These are phyloP conservation scores for Microbotryum intermedium DNA, from an alignment of 1,284 basidiomycete genomes.

Conservation along the genomic window DNA sequence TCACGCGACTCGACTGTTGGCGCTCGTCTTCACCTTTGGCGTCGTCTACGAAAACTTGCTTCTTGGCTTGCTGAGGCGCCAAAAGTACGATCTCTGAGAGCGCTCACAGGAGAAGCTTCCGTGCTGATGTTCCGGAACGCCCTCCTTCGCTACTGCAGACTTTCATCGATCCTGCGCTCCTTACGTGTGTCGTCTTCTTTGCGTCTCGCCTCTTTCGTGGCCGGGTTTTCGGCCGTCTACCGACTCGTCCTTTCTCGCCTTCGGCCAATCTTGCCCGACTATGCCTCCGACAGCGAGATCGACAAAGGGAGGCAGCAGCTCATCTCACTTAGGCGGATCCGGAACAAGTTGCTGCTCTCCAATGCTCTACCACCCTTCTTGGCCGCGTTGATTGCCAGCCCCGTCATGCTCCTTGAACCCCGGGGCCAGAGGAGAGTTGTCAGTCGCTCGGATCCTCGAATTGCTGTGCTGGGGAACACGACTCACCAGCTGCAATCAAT, in stretches of 20 bases:
- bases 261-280: neutral
- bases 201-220: conserved; percentile 1
- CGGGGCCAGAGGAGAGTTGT: neutral
- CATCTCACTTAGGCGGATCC: neutral
- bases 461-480: too few relatives aligned
- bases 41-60: neutral
- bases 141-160: neutral
- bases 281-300: neutral
- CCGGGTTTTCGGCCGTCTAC: conserved; percentile 1
- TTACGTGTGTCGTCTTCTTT: neutral
- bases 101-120: too few relatives aligned
- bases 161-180: neutral
- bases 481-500: too few relatives aligned
- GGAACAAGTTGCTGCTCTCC: neutral
- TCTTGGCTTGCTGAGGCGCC: neutral
- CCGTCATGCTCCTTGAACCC: conserved; percentile 1
- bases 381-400: neutral
- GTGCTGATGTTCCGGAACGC: neutral
- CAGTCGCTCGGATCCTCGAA: too few relatives aligned
- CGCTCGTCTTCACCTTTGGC: too few relatives aligned
- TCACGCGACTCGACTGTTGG: too few relatives aligned
- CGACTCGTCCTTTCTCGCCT: neutral
- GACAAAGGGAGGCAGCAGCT: neutral
- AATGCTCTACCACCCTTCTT: neutral
- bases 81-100: too few relatives aligned